phyloP scores from a whole-genome alignment of 768 basidiomycete genomes.

The Phaeotremella skinneri region DNA sequence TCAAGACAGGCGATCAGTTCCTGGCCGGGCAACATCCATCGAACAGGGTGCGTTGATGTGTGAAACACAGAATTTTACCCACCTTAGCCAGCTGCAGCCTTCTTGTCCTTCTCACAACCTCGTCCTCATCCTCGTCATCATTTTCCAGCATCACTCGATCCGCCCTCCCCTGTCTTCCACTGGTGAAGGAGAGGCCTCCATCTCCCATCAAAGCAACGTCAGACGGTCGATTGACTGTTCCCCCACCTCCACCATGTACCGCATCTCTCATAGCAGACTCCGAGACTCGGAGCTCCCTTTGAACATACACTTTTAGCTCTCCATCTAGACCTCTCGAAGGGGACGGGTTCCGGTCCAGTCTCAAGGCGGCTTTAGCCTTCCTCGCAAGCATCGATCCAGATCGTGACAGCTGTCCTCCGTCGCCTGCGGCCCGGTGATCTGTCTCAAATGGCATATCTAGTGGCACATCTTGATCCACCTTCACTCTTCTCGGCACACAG shows the following conservation, averaged over 20 bases:
- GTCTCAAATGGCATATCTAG: too few species aligned
- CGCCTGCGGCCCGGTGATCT: not conserved
- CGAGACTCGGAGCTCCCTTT: constrained; percentile 17
- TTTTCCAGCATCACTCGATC: not conserved
- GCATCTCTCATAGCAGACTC: constrained; percentile 3
- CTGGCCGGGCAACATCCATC: too few species aligned
- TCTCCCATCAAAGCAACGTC: not conserved
- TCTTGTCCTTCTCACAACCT: not conserved
- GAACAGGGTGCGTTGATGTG: too few species aligned
- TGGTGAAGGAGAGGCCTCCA: not conserved
- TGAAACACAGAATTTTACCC: constrained; percentile 1
- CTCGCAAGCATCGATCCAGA: constrained; percentile 1
- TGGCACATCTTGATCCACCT: not conserved
- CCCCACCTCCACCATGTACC: not conserved
- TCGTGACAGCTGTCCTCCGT: not conserved
- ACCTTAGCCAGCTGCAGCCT: constrained; percentile 35
- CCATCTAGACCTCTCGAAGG: not conserved
- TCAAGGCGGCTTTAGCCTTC: constrained; percentile 14
- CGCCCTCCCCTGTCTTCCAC: too few species aligned
- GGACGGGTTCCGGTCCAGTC: not conserved
- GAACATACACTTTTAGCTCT: constrained; percentile 21
- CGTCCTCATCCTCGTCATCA: constrained; percentile 3
- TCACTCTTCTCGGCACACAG: constrained; percentile 12
- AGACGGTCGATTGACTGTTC: not conserved
- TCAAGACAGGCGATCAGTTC: not conserved